These are phyloP conservation scores for Suhomyces taliae DNA, from an alignment of 1,139 yeast genomes.

Conservation along the genomic window DNA sequence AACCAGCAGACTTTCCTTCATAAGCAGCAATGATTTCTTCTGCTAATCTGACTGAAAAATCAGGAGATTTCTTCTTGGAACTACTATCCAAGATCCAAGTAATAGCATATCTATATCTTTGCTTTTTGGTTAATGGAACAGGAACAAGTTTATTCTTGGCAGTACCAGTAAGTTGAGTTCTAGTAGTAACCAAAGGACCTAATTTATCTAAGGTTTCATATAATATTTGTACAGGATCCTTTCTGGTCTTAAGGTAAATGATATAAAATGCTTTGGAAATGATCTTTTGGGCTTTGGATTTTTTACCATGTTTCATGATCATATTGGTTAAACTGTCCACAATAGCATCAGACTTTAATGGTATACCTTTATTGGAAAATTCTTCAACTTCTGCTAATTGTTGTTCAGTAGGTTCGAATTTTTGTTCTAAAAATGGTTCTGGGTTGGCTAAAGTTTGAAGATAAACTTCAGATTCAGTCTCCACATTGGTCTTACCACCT, in stretches of 20 bases:
- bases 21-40: slow-evolving; percentile 82
- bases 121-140: slow-evolving; percentile 76
- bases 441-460: slow-evolving; percentile 38
- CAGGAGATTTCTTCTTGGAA: slow-evolving; percentile 72
- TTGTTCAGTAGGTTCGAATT: slow-evolving; percentile 56
- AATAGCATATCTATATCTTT: slow-evolving; percentile 84
- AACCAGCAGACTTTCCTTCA: slow-evolving; percentile 79
- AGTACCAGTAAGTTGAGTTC: slow-evolving; percentile 77
- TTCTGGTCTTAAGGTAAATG: slow-evolving; percentile 67
- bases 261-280: slow-evolving; percentile 79
- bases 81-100: slow-evolving; percentile 88
- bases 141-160: slow-evolving; percentile 85
- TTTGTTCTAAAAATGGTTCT: slow-evolving; percentile 36
- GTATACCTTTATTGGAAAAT: slow-evolving; percentile 56
- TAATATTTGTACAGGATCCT: slow-evolving; percentile 75
- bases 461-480: slow-evolving; percentile 47
- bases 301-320: slow-evolving; percentile 92
- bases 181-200: slow-evolving; percentile 83
- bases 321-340: slow-evolving; percentile 78
- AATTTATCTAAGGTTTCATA: slow-evolving; percentile 74
- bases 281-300: slow-evolving; percentile 73
- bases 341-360: slow-evolving; percentile 64
- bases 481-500: slow-evolving; percentile 34
- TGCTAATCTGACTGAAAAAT: slow-evolving; percentile 82
- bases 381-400: slow-evolving; percentile 58